These are phyloP conservation scores for Paecilomyces formosus DNA, from an alignment of 2,329 filamentous ascomycete genomes.

Conservation along the genomic window DNA sequence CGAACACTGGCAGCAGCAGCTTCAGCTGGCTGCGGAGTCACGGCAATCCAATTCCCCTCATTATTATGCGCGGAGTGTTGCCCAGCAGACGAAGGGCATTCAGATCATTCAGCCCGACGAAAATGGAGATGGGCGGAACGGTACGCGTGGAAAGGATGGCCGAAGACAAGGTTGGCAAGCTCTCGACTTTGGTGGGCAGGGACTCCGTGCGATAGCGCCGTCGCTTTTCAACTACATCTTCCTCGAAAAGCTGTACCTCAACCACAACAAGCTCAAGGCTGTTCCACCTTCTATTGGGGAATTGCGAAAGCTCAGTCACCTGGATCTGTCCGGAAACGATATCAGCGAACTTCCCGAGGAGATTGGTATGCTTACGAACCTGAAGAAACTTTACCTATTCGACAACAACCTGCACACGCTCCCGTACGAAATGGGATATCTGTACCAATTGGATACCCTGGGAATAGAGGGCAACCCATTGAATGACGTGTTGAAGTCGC, in stretches of 20 bases:
- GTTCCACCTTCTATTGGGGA: constrained; percentile 77
- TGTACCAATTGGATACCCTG: constrained; percentile 81
- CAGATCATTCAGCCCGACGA: constrained; percentile 40
- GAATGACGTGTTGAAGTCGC: constrained; percentile 66
- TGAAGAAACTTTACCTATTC: constrained; percentile 79
- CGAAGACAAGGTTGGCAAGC: constrained; percentile 80
- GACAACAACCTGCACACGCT: constrained; percentile 81
- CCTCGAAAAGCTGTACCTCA: constrained; percentile 84
- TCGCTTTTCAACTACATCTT: constrained; percentile 84
- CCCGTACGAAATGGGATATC: constrained; percentile 78
- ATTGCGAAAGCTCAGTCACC: constrained; percentile 69
- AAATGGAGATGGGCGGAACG: constrained; percentile 52
- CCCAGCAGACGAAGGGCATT: constrained; percentile 40
- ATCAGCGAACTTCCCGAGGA: constrained; percentile 76
- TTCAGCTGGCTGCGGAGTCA: constrained; percentile 70
- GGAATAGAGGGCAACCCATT: constrained; percentile 90
- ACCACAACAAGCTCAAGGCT: constrained; percentile 78
- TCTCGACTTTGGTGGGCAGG: constrained; percentile 93
- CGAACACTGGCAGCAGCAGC: constrained; percentile 80
- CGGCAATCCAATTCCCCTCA: constrained; percentile 60
- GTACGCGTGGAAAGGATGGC: constrained; percentile 53
- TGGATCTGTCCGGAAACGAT: constrained; percentile 86
- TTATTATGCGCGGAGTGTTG: constrained; percentile 55
- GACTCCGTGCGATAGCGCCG: constrained; percentile 70
- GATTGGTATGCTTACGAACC: constrained; percentile 91